Base-by-base conservation (phyloP, 805 yeast genomes). In the Hanseniaspora hatyaiensis region DNA sequence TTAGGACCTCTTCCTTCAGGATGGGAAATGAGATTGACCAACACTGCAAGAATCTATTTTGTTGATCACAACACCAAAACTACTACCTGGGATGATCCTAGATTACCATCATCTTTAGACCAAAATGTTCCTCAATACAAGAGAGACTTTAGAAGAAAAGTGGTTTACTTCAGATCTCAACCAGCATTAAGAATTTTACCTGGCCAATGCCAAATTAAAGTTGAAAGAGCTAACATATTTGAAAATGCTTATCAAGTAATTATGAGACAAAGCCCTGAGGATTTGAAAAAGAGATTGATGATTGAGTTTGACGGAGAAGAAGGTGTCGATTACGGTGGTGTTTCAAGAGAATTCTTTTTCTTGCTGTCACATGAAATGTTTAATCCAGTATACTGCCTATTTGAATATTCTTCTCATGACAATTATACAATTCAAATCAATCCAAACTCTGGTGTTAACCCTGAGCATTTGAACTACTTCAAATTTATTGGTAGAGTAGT, bases 11-110 rank as follows among this genome's bases (percentile, higher is more conserved):
- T 92, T 60, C 99, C 99, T 40, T 78, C 89, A 47, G 99, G 99
- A 47, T 92, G 99, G 99, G 99, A 92, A 70, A 92, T 92, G 99
- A 82, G 99, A 67, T 75, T 92, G 60, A 94, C 99, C 36, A 92
- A 92, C 65, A 92, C 98, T 1, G 96, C 98, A 8, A 78, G 99
- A 64, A 98, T 92, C 19, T 92, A 92, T 65, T 92, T 92, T 65
- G 99, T 92, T 55, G 99, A 92, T 65, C 99, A 92, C 70, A 92
- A 92, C 67, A 92, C 99, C 28, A 92, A 92, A 69, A 92, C 99
- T 0, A 92, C 99, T 0, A 92, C 99, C 1, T 92, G 99, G 99
- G 99, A 92, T 66, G 99, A 92, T 63, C 99, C 99, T 53, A 80
- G 99, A 62, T 73, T 92, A 62, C 99, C 99, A 45, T 86, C 96